These are phyloP conservation scores for Trichoderma aggressivum DNA, from an alignment of 2,329 filamentous ascomycete species.

Conservation along the genomic window DNA sequence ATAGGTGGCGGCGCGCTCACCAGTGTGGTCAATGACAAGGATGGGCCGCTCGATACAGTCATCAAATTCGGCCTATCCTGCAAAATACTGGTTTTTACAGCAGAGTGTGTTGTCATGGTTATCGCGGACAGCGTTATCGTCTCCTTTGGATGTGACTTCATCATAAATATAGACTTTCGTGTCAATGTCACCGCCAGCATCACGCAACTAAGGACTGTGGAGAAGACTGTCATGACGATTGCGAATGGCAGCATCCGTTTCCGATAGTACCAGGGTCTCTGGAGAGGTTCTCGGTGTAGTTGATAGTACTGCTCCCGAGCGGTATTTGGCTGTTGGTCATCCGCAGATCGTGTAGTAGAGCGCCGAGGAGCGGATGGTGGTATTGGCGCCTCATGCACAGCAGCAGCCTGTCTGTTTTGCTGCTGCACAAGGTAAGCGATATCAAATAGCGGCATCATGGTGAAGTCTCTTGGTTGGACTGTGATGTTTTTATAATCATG, in stretches of 20 bases:
- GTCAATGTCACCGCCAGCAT: neutral
- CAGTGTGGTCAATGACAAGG: neutral
- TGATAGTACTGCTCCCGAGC: conserved; percentile 3
- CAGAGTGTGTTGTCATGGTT: neutral
- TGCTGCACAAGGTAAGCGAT: neutral
- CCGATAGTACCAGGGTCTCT: conserved; percentile 4
- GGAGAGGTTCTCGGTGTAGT: neutral
- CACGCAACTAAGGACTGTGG: neutral
- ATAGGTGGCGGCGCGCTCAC: neutral
- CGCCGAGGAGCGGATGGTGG: neutral
- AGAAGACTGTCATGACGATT: neutral
- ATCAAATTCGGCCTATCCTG: neutral
- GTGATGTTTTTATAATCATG: neutral
- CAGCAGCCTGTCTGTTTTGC: neutral
- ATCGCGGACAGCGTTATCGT: neutral
- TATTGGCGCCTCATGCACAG: neutral
- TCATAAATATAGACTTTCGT: conserved; percentile 1
- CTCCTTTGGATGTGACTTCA: neutral
- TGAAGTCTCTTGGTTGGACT: neutral
- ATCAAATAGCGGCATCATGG: conserved; percentile 1
- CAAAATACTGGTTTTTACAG: neutral
- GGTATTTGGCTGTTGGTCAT: neutral
- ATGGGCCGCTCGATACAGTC: neutral
- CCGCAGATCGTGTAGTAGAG: neutral
- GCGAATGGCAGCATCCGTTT: conserved; percentile 9